Percentiles rank a stretch among this genome's conserved stretches.
Evolutionary conservation across 495 filamentous ascomycete species (phyloP).

Genomic region (Trichoderma orchidacearum): DNA sequence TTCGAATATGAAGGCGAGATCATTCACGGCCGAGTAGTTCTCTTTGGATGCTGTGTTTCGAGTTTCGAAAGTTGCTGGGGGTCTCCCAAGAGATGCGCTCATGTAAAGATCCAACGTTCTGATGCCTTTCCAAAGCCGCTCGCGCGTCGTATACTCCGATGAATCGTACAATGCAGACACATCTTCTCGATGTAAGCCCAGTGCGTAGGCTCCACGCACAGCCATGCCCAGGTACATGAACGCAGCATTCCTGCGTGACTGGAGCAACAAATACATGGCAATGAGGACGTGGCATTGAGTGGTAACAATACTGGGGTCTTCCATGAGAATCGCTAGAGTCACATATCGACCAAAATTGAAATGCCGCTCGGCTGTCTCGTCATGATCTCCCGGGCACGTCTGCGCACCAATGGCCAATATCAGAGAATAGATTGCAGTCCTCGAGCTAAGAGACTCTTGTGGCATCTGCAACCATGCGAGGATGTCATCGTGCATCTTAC

Average conservation of each 20-base stretch:
- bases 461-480: background rate
- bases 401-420: slow-evolving; percentile 32
- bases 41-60: background rate
- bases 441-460: background rate
- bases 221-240: background rate
- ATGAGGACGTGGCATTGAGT: background rate
- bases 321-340: slow-evolving; percentile 23
- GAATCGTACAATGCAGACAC: background rate
- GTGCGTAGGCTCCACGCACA: background rate
- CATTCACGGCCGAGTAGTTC: slow-evolving; percentile 1
- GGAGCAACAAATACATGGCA: background rate
- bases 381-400: slow-evolving; percentile 10
- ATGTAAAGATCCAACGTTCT: slow-evolving; percentile 27
- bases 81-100: slow-evolving; percentile 17
- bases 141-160: slow-evolving; percentile 8
- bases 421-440: slow-evolving; percentile 18
- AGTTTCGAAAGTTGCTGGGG: slow-evolving; percentile 1
- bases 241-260: background rate
- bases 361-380: slow-evolving; percentile 14
- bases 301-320: slow-evolving; percentile 22
- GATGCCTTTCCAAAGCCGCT: slow-evolving; percentile 25
- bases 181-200: background rate
- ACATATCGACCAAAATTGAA: slow-evolving; percentile 24
- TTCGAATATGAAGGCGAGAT: background rate
- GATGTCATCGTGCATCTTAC: background rate